Evolutionary conservation across 257 asterid species (phyloP), one percentile per base, ranked within the genome.

Genomic region (Buddleja alternifolia): DNA sequence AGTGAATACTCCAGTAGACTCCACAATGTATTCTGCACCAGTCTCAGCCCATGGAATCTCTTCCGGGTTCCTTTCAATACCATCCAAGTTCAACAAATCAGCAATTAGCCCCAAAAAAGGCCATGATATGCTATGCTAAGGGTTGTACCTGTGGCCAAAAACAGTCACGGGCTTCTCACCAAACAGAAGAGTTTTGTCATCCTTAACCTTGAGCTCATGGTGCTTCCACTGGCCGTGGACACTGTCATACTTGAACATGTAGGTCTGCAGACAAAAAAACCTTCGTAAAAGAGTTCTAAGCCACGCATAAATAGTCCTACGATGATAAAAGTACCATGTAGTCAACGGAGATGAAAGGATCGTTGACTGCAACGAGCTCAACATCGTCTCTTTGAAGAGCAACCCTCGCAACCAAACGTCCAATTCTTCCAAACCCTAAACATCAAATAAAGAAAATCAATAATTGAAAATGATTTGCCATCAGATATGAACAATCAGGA

Each of bases 281-380:
- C 29, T 63, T 4, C 37, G 37, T 23, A 44, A 3, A 11, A 73
- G n/a, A 60, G 21, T 4, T 3, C 37, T 0, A 64, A 4, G 8
- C 24, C 51, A 23, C 0, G n/a, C 19, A 11, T 1, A 42, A 40
- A 69, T 41, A 29, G 2, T 29, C 5, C 34, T 29, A 1, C 34
- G 34, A 5, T 5, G 40, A 4, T 2, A 48, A 25, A 4, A 20
- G 4, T 73, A 89, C 97, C 97, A 91, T 91, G 81, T 91, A 91
- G 19, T 91, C 96, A 0, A 87, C 82, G 59, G 93, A 77, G 25
- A 89, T 84, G 24, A 91, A 91, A 2, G 97, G 97, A 78, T 91
- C 97, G 39, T 91, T 91, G 11, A 88, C 88, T 4, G 97, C 97
- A 0, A 91, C 97, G 57, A 91, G 97, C 73, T 91, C 97, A 55